Evolutionary conservation across 2,329 filamentous ascomycete genomes (phyloP).

Genomic region (Alternaria ventricosa): DNA sequence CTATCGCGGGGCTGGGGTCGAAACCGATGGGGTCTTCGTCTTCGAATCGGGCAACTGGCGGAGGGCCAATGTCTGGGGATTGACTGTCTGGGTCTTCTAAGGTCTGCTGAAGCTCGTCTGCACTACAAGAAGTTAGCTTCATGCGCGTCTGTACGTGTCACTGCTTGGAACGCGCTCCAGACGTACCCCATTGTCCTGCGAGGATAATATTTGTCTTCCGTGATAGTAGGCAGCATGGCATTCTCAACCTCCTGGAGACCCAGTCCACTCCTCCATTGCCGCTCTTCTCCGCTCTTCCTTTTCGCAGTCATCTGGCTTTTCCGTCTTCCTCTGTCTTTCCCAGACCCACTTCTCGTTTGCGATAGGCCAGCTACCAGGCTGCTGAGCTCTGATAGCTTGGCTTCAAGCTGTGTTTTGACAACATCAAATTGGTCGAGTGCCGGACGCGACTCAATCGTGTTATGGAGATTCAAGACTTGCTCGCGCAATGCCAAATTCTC

Average conservation of each 20-base stretch:
- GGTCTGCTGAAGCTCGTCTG: constrained; percentile 63
- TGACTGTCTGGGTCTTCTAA: constrained; percentile 63
- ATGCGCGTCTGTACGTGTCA: neutral
- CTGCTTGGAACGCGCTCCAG: constrained; percentile 1
- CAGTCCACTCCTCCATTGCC: constrained; percentile 60
- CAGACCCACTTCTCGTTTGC: constrained; percentile 36
- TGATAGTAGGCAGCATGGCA: constrained; percentile 69
- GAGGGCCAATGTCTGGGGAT: constrained; percentile 72
- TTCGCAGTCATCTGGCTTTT: constrained; percentile 59
- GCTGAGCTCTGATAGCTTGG: constrained; percentile 74
- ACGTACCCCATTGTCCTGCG: constrained; percentile 72
- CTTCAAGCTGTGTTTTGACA: constrained; percentile 74
- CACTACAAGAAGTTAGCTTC: constrained; percentile 50
- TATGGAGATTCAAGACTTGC: constrained; percentile 72
- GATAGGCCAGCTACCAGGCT: constrained; percentile 71
- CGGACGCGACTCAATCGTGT: constrained; percentile 67
- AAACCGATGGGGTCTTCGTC: constrained; percentile 57
- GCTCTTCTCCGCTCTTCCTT: constrained; percentile 60
- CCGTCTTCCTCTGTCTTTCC: constrained; percentile 23
- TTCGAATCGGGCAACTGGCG: constrained; percentile 61
- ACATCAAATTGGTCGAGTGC: constrained; percentile 70
- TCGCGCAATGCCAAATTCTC: constrained; percentile 78
- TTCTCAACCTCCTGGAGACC: constrained; percentile 54
- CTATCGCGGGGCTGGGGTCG: constrained; percentile 37
- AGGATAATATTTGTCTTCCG: constrained; percentile 72